Conservation (phyloP, 108 stramenopile species). For the Skeletonema potamos region DNA sequence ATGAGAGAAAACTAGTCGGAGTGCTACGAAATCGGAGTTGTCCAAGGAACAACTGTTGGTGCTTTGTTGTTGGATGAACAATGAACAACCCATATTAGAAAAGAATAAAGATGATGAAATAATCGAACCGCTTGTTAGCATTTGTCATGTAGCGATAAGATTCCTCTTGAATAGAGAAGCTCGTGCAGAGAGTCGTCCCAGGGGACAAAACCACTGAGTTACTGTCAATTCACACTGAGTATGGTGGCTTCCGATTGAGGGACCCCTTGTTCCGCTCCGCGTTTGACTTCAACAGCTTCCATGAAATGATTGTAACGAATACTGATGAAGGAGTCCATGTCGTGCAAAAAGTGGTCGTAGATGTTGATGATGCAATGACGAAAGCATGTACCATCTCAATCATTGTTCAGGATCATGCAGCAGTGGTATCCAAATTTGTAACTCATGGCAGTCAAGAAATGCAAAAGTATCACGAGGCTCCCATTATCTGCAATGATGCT, state of each 20-base stretch:
- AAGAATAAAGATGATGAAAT: too few species aligned
- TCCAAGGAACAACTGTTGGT: too few species aligned
- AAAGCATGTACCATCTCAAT: background rate
- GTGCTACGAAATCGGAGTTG: too few species aligned
- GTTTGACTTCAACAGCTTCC: background rate
- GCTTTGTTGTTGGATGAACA: too few species aligned
- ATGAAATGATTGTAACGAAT: background rate
- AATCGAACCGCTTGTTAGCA: too few species aligned
- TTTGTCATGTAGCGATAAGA: too few species aligned
- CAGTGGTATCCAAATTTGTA: conserved; percentile 1
- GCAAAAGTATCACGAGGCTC: background rate
- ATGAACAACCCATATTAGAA: too few species aligned
- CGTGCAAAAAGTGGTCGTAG: background rate
- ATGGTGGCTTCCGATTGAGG: background rate
- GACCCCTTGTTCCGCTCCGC: background rate
- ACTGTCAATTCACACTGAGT: background rate
- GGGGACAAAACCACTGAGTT: too few species aligned
- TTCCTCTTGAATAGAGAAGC: too few species aligned
- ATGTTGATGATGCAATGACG: background rate
- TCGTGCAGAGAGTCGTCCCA: too few species aligned
- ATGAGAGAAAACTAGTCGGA: too few species aligned
- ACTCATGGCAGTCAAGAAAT: background rate
- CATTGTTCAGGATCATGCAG: background rate
- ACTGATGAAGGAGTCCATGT: conserved; percentile 1
- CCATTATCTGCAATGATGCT: background rate